Evolutionary conservation across 2,329 filamentous ascomycete genomes (phyloP).

Genomic region (Fusarium guadeloupense): DNA sequence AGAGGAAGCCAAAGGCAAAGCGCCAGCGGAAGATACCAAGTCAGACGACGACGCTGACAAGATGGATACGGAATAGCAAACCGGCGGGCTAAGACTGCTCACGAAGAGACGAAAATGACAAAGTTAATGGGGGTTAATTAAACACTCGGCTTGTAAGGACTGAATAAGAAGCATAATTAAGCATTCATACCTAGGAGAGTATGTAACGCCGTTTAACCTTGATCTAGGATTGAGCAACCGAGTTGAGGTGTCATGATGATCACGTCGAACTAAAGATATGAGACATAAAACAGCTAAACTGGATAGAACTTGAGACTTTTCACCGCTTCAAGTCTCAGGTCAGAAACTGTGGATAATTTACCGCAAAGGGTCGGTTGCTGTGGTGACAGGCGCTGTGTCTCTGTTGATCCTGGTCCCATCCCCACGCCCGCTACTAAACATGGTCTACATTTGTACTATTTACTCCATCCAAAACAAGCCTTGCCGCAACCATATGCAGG

Average conservation of each 20-base stretch:
- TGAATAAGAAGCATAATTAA: slow-evolving; percentile 1
- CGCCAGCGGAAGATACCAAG: slow-evolving; percentile 35
- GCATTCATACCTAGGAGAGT: not conserved
- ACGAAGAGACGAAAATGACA: slow-evolving; percentile 21
- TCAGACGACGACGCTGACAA: slow-evolving; percentile 31
- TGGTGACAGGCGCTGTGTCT: slow-evolving; percentile 28
- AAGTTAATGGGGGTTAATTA: not conserved
- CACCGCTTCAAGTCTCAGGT: not conserved
- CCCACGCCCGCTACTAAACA: slow-evolving; percentile 16
- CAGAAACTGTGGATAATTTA: not conserved
- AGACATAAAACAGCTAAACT: slow-evolving; percentile 5
- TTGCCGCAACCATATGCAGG: slow-evolving; percentile 29
- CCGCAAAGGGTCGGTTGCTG: slow-evolving; percentile 30
- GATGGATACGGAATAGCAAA: slow-evolving; percentile 42
- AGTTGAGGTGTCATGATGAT: slow-evolving; percentile 14
- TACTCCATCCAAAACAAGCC: slow-evolving; percentile 37
- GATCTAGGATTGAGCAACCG: not conserved
- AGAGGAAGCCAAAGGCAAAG: slow-evolving; percentile 14
- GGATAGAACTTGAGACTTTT: not conserved
- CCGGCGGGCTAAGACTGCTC: not conserved
- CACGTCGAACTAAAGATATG: not conserved
- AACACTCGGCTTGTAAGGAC: not conserved
- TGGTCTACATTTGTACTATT: slow-evolving; percentile 28
- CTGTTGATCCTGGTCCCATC: slow-evolving; percentile 30
- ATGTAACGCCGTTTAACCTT: slow-evolving; percentile 1